phyloP scores from a whole-genome alignment of 140 eudicot species.

The Erigeron philadelphicus region DNA sequence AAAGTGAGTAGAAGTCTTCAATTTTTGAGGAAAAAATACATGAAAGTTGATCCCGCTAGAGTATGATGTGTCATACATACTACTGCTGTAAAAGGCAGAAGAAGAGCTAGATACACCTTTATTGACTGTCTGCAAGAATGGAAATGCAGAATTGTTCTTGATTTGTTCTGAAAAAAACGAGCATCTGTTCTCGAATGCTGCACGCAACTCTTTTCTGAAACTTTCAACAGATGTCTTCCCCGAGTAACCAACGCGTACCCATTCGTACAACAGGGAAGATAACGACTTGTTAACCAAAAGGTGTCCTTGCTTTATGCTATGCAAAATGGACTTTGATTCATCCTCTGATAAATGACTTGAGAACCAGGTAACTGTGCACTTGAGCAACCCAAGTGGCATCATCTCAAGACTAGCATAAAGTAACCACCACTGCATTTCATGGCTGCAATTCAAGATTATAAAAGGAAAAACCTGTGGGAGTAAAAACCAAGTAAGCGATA shows the following conservation, averaged over 20 bases:
- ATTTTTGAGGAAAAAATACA: conserved; percentile 47
- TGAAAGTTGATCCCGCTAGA: conserved; percentile 49
- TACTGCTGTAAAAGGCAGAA: conserved; percentile 26
- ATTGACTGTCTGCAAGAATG: conserved; percentile 12
- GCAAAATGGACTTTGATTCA: conserved; percentile 51
- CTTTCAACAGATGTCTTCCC: conserved; percentile 60
- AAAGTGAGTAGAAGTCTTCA: conserved; percentile 30
- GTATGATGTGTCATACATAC: conserved; percentile 37
- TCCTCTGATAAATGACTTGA: conserved; percentile 64
- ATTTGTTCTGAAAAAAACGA: conserved; percentile 46
- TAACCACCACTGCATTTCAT: conserved; percentile 60
- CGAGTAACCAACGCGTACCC: conserved; percentile 71
- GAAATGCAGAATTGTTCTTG: conserved; percentile 26
- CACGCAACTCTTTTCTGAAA: conserved; percentile 51
- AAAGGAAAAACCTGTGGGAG: conserved; percentile 64
- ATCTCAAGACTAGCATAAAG: conserved; percentile 49
- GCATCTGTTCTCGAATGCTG: conserved; percentile 49
- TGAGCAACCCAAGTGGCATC: conserved; percentile 91
- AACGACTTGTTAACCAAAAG: conserved; percentile 40
- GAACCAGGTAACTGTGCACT: conserved; percentile 75
- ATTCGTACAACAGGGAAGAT: conserved; percentile 56
- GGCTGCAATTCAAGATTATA: conserved; percentile 50
- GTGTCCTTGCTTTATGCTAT: conserved; percentile 42
- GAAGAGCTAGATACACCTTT: conserved; percentile 31
- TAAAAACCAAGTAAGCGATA: conserved; percentile 23